phyloP scores from a whole-genome alignment of 2,329 filamentous ascomycete species.

The Magnaporthiopsis poae region DNA sequence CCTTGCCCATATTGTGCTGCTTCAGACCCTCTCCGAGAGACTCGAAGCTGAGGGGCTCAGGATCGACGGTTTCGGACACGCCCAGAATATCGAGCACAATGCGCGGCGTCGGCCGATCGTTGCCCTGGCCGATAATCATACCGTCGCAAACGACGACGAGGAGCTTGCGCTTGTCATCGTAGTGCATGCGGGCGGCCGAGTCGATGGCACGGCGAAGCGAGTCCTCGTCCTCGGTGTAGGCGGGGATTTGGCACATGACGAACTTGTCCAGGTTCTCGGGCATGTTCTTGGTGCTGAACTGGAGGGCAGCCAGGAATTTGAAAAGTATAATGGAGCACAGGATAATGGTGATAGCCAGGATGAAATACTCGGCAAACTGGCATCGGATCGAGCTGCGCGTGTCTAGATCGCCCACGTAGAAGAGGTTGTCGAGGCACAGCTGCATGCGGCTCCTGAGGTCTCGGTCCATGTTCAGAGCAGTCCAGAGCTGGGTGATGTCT shows the following conservation, averaged over 20 bases:
- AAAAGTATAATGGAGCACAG: slow-evolving; percentile 76
- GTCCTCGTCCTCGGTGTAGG: slow-evolving; percentile 96
- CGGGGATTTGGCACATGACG: slow-evolving; percentile 92
- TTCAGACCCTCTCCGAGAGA: slow-evolving; percentile 90
- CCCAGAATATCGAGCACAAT: slow-evolving; percentile 96
- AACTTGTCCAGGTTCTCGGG: slow-evolving; percentile 98
- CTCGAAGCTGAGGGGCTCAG: slow-evolving; percentile 92
- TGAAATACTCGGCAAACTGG: slow-evolving; percentile 78
- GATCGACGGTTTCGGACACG: slow-evolving; percentile 85
- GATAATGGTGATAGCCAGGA: slow-evolving; percentile 73
- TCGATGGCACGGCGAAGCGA: slow-evolving; percentile 94
- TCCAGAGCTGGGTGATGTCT: slow-evolving; percentile 78
- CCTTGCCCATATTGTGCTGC: slow-evolving; percentile 98
- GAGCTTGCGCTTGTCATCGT: slow-evolving; percentile 96
- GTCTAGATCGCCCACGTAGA: slow-evolving; percentile 85
- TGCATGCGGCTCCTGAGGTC: slow-evolving; percentile 58
- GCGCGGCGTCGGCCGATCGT: slow-evolving; percentile 86
- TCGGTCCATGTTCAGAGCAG: slow-evolving; percentile 51
- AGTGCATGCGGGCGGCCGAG: slow-evolving; percentile 86
- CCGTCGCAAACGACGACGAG: slow-evolving; percentile 88
- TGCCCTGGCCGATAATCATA: slow-evolving; percentile 99
- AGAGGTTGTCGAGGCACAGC: slow-evolving; percentile 82
- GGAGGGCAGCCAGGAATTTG: slow-evolving; percentile 93
- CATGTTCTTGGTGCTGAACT: slow-evolving; percentile 82
- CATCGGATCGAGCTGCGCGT: slow-evolving; percentile 79